Evolutionary conservation across 306 rosid species (phyloP), one percentile per base, ranked within the genome.

Genomic region (Cucumis sativus): DNA sequence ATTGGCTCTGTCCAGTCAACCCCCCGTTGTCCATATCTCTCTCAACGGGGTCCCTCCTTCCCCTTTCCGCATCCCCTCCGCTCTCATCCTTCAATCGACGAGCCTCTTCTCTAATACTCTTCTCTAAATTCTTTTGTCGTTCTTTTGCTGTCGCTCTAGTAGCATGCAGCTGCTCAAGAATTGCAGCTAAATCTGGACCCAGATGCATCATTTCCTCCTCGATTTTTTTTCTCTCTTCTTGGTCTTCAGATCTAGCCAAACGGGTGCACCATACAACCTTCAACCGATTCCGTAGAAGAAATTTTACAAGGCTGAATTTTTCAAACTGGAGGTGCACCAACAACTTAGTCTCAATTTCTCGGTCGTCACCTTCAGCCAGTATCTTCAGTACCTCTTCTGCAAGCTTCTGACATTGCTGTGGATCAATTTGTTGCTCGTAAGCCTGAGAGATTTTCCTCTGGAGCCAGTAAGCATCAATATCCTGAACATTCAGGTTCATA

Each of bases 381-480:
- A 90, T 92, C 85, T 80, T 82, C 60, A 95, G 88, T 56, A 90
- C 96, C 77, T 89, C 97, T 80, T 91, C 97, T 0, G 97, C 98
- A 25, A 95, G 90, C 79, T 84, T 89, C 89, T 90, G 96, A 80
- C 97, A 95, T 20, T 92, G 97, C 25, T 89, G 92, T 6, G 97
- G 93, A 86, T 95, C 97, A 82, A 95, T 90, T 82, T 81, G 92
- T 79, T 92, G 96, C 65, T 90, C 96, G 73, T 84, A 95, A 35
- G 97, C 97, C 75, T 81, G 92, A 28, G 99, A 95, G 54, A 95
- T 95, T 84, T 92, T 95, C 88, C 99, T 86, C 86, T 95, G 99
- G 74, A 95, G 91, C 99, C 99, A 95, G 82, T 92, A 95, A 6
- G 99, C 99, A 86, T 88, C 97, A 67, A 95, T 92, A 83, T 89